These are phyloP conservation scores for Emiliania huxleyi DNA, from an alignment of 78 protist genomes.

Conservation along the genomic window DNA sequence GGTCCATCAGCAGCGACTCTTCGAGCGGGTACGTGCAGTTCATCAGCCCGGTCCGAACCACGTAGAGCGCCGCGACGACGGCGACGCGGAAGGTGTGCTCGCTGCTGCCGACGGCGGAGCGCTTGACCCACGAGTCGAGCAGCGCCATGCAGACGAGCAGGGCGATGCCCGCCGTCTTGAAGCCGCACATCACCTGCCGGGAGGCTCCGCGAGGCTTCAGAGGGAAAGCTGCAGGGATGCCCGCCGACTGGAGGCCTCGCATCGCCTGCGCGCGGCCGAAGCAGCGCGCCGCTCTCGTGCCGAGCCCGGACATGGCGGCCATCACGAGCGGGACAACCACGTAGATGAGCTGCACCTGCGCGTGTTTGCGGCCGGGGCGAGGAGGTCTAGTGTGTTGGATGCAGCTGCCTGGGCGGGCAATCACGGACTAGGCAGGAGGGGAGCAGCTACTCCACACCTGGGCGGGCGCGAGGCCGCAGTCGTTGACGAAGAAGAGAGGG, in stretches of 20 bases:
- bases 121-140: not conserved
- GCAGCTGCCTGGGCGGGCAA: no score
- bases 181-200: no score
- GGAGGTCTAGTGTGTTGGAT: no score
- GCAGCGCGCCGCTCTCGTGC: not conserved
- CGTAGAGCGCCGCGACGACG: not conserved
- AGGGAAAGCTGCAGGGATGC: no score
- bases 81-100: not conserved
- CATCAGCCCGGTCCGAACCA: not conserved
- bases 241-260: no score
- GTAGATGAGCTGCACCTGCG: not conserved
- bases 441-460: not conserved
- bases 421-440: no score
- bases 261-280: conserved; percentile 9
- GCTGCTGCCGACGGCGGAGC: not conserved
- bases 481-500: conserved; percentile 34
- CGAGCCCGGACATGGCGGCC: not conserved
- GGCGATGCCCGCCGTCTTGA: not conserved
- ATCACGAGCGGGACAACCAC: not conserved
- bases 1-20: conserved; percentile 22
- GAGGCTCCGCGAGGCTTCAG: no score
- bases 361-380: no score
- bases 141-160: not conserved
- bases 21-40: conserved; percentile 43
- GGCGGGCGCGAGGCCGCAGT: not conserved